Base-by-base conservation (phyloP, 768 basidiomycete genomes). In the Amyloporia xantha region DNA sequence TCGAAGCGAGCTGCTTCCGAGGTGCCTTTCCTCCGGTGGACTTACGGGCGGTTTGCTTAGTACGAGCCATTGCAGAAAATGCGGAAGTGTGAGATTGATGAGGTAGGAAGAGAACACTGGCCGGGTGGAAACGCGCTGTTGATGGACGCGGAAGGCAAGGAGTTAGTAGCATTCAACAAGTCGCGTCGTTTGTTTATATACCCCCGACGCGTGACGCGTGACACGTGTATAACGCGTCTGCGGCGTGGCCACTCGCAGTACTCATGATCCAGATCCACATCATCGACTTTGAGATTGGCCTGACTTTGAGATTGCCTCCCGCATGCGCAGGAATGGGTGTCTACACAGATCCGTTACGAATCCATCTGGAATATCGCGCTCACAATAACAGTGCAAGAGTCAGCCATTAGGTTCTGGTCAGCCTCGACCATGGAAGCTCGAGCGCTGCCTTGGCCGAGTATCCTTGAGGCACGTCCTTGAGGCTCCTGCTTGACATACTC, bases 41-140 rank as follows among this genome's bases (percentile, higher is more conserved):
- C 68, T 85, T 85, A 71, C 82, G 82, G 44, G 82, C 82, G 42
- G 82, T 84, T 72, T 85, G 82, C 68, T 85, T 83, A 50, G 82
- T 85, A 52, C 83, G 83, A 41, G 83, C 82, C 83, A 85, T 85
- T 61, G 60, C 44, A 42, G 25, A 20, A 19, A 35, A 30, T 28
- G 21, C 33, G 30, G 35, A 37, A 30, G 35, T 21, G 37, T 21
- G 46, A 54, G 30, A 19, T 43, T 26, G 36, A n/a, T 9, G 37
- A 47, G 7, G 44, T 26, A 39, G 25, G 30, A 33, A 15, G 30
- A n/a, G n/a, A n/a, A n/a, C n/a, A n/a, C n/a, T n/a, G n/a, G n/a
- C n/a, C n/a, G n/a, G n/a, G n/a, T n/a, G n/a, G n/a, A n/a, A n/a
- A n/a, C n/a, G n/a, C n/a, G n/a, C n/a, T n/a, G n/a, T 52, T n/a